Evolutionary conservation across 1,139 yeast genomes (phyloP).

Genomic region (Taphrina deformans): DNA sequence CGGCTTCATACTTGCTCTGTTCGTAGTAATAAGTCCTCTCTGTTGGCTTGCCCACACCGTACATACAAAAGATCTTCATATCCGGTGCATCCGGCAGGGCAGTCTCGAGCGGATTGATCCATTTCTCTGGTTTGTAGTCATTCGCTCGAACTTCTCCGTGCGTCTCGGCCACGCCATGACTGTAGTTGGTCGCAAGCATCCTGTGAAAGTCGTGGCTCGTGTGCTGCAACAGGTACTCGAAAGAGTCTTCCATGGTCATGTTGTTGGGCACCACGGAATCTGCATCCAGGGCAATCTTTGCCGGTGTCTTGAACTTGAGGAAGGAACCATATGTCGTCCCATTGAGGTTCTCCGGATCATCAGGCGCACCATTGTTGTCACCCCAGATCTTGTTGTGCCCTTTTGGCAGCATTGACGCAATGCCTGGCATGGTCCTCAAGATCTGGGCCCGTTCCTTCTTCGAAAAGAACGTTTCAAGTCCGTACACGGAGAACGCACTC

Average conservation of each 20-base stretch:
- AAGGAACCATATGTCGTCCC: conserved; percentile 70
- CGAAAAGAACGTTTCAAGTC: conserved; percentile 91
- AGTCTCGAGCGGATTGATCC: conserved; percentile 92
- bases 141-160: conserved; percentile 60
- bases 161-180: conserved; percentile 71
- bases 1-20: conserved; percentile 50
- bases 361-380: conserved; percentile 52
- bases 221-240: conserved; percentile 62
- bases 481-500: conserved; percentile 89
- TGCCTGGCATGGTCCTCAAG: conserved; percentile 85
- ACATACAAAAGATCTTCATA: conserved; percentile 82
- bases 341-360: conserved; percentile 45
- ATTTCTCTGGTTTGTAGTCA: conserved; percentile 68
- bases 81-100: conserved; percentile 91
- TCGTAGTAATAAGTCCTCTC: conserved; percentile 87
- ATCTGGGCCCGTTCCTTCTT: conserved; percentile 83
- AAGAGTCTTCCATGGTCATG: conserved; percentile 64
- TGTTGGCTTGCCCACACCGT: conserved; percentile 94
- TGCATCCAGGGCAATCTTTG: conserved; percentile 46
- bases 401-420: conserved; percentile 93
- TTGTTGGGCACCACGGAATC: conserved; percentile 46
- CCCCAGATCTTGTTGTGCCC: conserved; percentile 92
- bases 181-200: conserved; percentile 54
- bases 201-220: conserved; percentile 73
- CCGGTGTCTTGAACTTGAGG: conserved; percentile 56